Percentiles rank a stretch among this genome's conserved stretches.
Evolutionary conservation across 495 filamentous ascomycete genomes (phyloP).

Genomic region (Neurospora sp.): DNA sequence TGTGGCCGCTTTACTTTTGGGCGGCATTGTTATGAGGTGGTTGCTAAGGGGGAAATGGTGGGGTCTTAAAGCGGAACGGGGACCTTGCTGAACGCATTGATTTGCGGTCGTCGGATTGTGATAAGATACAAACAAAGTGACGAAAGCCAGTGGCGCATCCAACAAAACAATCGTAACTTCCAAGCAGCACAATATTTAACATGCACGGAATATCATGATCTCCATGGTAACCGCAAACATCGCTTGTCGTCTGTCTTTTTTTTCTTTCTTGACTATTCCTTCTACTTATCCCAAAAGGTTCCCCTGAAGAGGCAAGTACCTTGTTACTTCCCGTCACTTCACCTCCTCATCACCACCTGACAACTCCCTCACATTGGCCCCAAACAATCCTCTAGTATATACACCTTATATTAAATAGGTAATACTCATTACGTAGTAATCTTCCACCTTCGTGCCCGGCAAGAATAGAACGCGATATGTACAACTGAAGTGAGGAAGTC

Average conservation of each 20-base stretch:
- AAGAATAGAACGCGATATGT: neutral
- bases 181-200: neutral
- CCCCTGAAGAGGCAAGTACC: neutral
- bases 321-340: neutral
- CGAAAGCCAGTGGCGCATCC: neutral
- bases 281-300: neutral
- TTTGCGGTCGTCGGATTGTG: neutral
- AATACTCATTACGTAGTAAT: neutral
- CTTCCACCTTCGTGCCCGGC: neutral
- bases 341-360: neutral
- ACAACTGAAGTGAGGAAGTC: neutral
- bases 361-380: neutral
- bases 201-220: neutral
- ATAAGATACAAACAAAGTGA: neutral
- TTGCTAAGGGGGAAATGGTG: constrained; percentile 3
- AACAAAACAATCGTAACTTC: neutral
- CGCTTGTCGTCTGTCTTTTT: neutral
- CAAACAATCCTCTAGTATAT: neutral
- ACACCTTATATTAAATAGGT: neutral
- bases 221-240: neutral
- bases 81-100: neutral
- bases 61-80: neutral
- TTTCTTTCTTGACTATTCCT: neutral
- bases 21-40: constrained; percentile 20
- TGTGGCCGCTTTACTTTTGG: constrained; percentile 20